Base-by-base conservation (phyloP, 371 early-diverging fungal genomes). In the Basidiobolus meristosporus region DNA sequence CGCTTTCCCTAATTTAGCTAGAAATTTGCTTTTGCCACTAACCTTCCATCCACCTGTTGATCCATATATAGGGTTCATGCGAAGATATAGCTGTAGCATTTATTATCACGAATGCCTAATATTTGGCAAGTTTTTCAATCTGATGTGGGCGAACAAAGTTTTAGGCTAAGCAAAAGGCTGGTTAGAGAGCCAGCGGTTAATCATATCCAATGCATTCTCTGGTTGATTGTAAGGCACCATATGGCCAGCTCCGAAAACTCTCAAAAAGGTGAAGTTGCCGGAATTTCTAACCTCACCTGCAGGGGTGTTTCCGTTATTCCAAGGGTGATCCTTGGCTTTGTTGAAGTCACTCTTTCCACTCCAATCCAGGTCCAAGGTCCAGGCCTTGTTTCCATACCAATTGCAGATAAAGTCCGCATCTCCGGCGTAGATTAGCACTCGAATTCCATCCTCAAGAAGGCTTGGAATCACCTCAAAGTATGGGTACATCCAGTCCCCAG, bases 341-440 rank as follows among this genome's bases (percentile, higher is more conserved):
- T 59, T 46, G 57, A 82, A 85, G 19, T 65, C 76, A 3, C 56
- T 45, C 43, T 70, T 56, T 29, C 87, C 88, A 29, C 58, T 49
- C 96, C 96, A 95, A 29, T 72, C 70, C 36, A 95, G 59, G 16
- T 60, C 70, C 29, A 72, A 41, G 6, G 82, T 61, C 89, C 89
- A 91, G 1, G 86, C 90, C 65, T 84, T 84, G 71, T 88, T 91
- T 38, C 91, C 91, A 50, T 82, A 73, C 88, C 89, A 90, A 57
- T 85, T 85, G 65, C 87, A 83, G 38, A 82, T 80, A 46, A 65
- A 81, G 51, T 82, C 83, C 3, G 79, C 78, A 47, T 81, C 81
- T 39, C 95, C 95, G 45, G 88, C 84, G 57, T 90, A 93, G 39
- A 93, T 55, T 42, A 93, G 59, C 7, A 91, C 67, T 12, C 69